A percentile compares a stretch with the other conserved stretches of the same genome.
Evolutionary conservation across 2,329 filamentous ascomycete genomes (phyloP).

Genomic region (Phyllosticta capitalensis): DNA sequence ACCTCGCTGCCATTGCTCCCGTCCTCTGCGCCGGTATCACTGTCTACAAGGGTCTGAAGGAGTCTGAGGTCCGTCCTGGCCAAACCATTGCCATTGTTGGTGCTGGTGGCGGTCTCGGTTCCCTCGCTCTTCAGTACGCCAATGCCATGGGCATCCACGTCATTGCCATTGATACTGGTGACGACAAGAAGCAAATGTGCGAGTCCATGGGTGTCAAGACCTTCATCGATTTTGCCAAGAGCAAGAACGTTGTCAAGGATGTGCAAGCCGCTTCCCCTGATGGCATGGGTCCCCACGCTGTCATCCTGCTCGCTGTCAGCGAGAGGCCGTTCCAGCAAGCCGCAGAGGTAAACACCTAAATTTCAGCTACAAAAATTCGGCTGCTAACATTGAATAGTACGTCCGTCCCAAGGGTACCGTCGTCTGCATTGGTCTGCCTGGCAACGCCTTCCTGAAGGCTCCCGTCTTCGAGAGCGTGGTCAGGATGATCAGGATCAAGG

Average conservation of each 20-base stretch:
- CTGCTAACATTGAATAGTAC: constrained; percentile 39
- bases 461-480: constrained; percentile 85
- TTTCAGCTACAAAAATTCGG: not conserved
- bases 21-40: constrained; percentile 80
- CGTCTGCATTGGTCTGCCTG: constrained; percentile 82
- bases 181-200: constrained; percentile 64
- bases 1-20: constrained; percentile 68
- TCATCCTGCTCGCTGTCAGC: constrained; percentile 72
- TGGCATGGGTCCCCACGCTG: constrained; percentile 77
- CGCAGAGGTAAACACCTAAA: constrained; percentile 37
- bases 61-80: constrained; percentile 63
- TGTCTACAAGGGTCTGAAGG: constrained; percentile 86
- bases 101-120: constrained; percentile 74
- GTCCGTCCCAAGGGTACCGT: constrained; percentile 74
- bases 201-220: constrained; percentile 57
- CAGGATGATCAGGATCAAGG: constrained; percentile 85
- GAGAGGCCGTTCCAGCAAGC: constrained; percentile 97
- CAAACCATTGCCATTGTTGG: constrained; percentile 78
- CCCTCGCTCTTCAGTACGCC: constrained; percentile 75
- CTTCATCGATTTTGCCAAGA: constrained; percentile 73
- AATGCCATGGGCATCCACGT: constrained; percentile 79
- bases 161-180: constrained; percentile 75
- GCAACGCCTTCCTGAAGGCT: constrained; percentile 67
- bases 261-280: constrained; percentile 74
- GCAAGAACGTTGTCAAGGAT: constrained; percentile 70